phyloP scores from a whole-genome alignment of 2,329 filamentous ascomycete species.

The Byssothecium circinans region DNA sequence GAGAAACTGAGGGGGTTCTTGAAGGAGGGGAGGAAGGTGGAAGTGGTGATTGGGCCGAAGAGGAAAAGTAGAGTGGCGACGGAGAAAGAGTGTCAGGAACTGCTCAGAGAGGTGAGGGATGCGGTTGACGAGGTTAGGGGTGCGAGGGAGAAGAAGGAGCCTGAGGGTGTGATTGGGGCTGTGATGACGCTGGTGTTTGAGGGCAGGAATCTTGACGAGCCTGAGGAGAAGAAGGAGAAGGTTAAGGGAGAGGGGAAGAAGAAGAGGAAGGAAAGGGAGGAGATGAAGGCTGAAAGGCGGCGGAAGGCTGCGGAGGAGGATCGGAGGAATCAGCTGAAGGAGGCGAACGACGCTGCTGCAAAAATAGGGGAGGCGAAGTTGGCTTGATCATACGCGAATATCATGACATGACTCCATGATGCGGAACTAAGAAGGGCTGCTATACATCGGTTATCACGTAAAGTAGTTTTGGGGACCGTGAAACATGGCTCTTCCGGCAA shows the following conservation, averaged over 20 bases:
- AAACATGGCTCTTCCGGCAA: no score
- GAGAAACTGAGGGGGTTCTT: slow-evolving; percentile 66
- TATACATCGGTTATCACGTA: no score
- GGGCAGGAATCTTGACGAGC: slow-evolving; percentile 26
- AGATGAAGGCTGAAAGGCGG: slow-evolving; percentile 1
- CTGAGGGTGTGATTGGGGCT: slow-evolving; percentile 32
- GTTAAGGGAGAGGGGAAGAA: neutral
- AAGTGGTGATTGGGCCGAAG: slow-evolving; percentile 71
- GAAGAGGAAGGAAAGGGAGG: slow-evolving; percentile 1
- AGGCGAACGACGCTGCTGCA: no score
- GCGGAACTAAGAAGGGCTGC: no score
- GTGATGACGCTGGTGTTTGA: slow-evolving; percentile 38
- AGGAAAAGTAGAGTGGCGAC: slow-evolving; percentile 63
- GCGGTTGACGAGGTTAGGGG: slow-evolving; percentile 45
- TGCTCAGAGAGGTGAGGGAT: slow-evolving; percentile 57
- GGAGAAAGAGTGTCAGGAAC: slow-evolving; percentile 56
- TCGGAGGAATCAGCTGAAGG: neutral
- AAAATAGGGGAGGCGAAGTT: no score
- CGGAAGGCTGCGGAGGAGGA: neutral
- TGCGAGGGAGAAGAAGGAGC: slow-evolving; percentile 24
- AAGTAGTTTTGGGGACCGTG: no score
- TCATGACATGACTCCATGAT: no score
- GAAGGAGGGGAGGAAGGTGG: slow-evolving; percentile 72
- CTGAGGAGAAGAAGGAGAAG: slow-evolving; percentile 12
- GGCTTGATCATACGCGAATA: no score